Evolutionary conservation across 1,284 basidiomycete species (phyloP), one percentile per base, ranked within the genome.

Genomic region (Cryptococcus amylolentus): DNA sequence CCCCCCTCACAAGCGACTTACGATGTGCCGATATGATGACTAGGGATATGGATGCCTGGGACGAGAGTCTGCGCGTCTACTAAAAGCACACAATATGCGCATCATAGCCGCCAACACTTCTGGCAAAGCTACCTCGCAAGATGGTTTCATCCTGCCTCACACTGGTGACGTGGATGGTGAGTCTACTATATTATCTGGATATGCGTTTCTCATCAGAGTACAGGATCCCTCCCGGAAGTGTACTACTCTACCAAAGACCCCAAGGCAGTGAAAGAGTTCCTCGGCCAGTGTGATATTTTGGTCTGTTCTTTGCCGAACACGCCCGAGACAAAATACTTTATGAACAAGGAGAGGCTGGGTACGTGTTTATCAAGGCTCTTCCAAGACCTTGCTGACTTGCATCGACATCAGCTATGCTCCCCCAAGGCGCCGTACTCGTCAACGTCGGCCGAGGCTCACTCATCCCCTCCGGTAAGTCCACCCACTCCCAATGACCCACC

Each of bases 31-130:
- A 12, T 18, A 43, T 28, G 7, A 20, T 12, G 7, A 35, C 4
- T 18, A 68, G 64, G 71, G 71, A 4, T 73, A 73, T 54, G 71
- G 71, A 7, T 63, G 67, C 3, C 51, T 76, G 0, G 73, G 69
- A 1, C 55, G 73, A 26, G 73, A 76, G 58, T 69, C 71, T 2
- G 76, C 76, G 1, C 58, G 73, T 20, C 53, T 76, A 26, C 62
- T 76, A 26, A 63, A 73, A 55, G 66, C 67, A 1, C 67, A 72
- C 49, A 70, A 70, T 2, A 69, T 72, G 62, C 56, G 62, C 5
- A 63, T 76, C 51, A 69, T 77, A 28, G 76, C 71, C 5, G 75
- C 73, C n/a, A 77, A 76, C 55, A 70, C 73, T 16, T 60, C 57
- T 14, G 72, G 74, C n/a, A 65, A 65, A 58, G 57, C 66, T 0